These are phyloP conservation scores for Westerdykella aurantiaca DNA, from an alignment of 2,329 filamentous ascomycete genomes.

Conservation along the genomic window DNA sequence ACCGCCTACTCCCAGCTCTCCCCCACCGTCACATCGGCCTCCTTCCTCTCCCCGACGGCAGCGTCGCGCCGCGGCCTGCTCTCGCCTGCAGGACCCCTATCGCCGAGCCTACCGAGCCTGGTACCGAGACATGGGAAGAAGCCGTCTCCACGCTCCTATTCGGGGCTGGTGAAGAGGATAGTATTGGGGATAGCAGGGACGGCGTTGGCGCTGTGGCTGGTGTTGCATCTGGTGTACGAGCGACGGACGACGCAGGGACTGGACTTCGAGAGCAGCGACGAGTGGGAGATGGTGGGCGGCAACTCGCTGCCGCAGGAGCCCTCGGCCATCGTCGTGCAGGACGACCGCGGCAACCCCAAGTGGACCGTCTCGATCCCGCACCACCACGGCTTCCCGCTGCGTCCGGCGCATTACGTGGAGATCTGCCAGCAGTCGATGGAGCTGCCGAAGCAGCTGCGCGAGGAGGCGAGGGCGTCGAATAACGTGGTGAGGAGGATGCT, in stretches of 20 bases:
- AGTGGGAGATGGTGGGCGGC: slow-evolving; percentile 63
- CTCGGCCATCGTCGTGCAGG: slow-evolving; percentile 64
- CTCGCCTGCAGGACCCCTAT: slow-evolving; percentile 64
- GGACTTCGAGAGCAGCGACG: slow-evolving; percentile 21
- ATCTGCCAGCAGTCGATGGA: slow-evolving; percentile 64
- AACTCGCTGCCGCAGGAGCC: slow-evolving; percentile 64
- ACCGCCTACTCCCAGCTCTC: slow-evolving; percentile 32
- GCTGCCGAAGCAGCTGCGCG: slow-evolving; percentile 50
- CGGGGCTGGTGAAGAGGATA: slow-evolving; percentile 53
- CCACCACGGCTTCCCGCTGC: slow-evolving; percentile 60
- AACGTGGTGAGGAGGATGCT: slow-evolving; percentile 30
- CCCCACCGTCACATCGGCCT: slow-evolving; percentile 32
- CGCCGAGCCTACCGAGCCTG: slow-evolving; percentile 63
- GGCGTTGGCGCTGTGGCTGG: slow-evolving; percentile 12
- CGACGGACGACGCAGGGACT: background rate
- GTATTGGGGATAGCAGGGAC: slow-evolving; percentile 49
- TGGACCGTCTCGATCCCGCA: slow-evolving; percentile 80
- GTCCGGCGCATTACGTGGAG: slow-evolving; percentile 59
- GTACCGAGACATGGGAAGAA: slow-evolving; percentile 61
- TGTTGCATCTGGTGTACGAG: slow-evolving; percentile 25
- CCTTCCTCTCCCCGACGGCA: slow-evolving; percentile 32
- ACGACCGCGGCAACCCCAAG: slow-evolving; percentile 57
- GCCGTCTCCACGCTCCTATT: slow-evolving; percentile 46
- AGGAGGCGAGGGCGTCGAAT: slow-evolving; percentile 24
- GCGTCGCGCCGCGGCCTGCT: slow-evolving; percentile 51